Base-by-base conservation (phyloP, 306 rosid genomes). In the Corylus americana region DNA sequence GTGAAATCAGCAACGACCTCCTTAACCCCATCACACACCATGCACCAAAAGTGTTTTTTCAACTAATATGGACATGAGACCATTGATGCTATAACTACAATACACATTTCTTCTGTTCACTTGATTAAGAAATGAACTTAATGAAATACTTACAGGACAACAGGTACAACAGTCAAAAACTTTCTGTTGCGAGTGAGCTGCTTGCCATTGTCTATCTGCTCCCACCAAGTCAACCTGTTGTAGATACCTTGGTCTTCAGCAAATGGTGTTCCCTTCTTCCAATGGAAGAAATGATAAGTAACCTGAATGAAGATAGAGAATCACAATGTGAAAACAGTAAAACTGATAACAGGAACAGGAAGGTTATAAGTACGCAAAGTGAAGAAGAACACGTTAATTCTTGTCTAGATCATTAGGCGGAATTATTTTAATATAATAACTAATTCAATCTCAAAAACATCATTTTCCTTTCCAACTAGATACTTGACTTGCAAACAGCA, bases 211-310 rank as follows among this genome's bases (percentile, higher is more conserved):
- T 81, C 88, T 22, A 85, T 81, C 85, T 85, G 88, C 55, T 85
- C 88, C 88, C 88, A 85, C 88, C 88, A 85, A 48, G 88, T 85
- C 69, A 85, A 77, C n/a, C 77, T 74, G 25, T 85, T 85, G 81
- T 85, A 85, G 80, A 85, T 78, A 70, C 88, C 88, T 66, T 85
- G 88, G 61, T 85, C 88, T 70, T 85, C 88, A 47, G 88, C 85
- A 85, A 85, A 85, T 20, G 88, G 88, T 35, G 88, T 85, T 78
- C 88, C 88, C 39, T 85, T 85, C 77, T 85, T 85, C 88, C 88
- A 85, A 18, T 85, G 88, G 64, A 85, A 85, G 79, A 78, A 85
- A 16, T 81, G 88, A 68, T 81, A 85, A 18, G 88, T 85, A 61
- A 85, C 78, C 88, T 85, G 85, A 78, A 70, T 25, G 27, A 31